Conservation (phyloP, 352 stramenopile species). For the Phytophthora uliginosa region DNA sequence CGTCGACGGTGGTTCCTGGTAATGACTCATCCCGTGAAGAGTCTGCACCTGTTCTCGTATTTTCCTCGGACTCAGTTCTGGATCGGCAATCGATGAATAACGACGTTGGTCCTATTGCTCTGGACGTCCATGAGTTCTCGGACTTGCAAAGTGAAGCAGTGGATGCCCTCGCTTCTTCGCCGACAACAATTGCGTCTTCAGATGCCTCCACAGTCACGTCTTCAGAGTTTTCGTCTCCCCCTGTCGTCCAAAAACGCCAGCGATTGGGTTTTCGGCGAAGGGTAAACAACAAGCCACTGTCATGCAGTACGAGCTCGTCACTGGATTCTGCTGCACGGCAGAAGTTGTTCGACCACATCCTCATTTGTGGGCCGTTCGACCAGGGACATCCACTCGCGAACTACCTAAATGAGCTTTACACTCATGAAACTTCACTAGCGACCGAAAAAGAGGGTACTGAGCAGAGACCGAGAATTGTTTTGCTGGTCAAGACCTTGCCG, state of each 20-base stretch:
- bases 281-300: no score
- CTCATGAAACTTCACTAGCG: conserved; percentile 19
- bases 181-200: neutral
- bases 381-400: conserved; percentile 50
- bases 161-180: neutral
- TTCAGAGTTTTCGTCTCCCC: neutral
- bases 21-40: neutral
- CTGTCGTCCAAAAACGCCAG: no score
- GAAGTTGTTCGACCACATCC: conserved; percentile 45
- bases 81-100: conserved; percentile 56
- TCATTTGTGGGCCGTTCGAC: conserved; percentile 58
- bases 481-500: conserved; percentile 56
- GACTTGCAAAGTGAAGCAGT: neutral
- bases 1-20: neutral
- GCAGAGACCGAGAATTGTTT: conserved; percentile 33
- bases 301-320: neutral
- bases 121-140: conserved; percentile 24
- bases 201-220: neutral
- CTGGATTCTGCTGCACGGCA: neutral
- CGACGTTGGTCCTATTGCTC: conserved; percentile 22
- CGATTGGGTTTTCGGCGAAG: no score
- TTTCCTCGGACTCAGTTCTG: conserved; percentile 58
- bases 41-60: conserved; percentile 51
- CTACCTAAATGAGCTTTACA: conserved; percentile 56
- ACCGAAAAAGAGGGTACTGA: neutral